phyloP scores from a whole-genome alignment of 2,329 filamentous ascomycete species.

The Fusarium udum region DNA sequence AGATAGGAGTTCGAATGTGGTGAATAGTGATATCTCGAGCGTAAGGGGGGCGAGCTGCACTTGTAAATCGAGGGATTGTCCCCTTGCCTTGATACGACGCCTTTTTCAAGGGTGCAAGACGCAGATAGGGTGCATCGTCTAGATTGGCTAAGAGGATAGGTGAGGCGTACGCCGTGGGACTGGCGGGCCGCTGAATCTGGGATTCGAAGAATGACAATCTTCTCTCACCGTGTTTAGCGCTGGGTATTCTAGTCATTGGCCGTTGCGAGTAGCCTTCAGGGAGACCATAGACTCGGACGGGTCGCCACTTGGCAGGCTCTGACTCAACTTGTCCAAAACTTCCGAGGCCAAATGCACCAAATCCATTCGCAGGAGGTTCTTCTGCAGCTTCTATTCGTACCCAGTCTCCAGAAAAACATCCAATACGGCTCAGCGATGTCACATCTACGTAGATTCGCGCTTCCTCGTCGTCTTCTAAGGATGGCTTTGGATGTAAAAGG shows the following conservation, averaged over 20 bases:
- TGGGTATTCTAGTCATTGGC: constrained; percentile 68
- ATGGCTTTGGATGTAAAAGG: constrained; percentile 84
- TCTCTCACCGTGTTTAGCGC: constrained; percentile 61
- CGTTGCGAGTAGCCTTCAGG: constrained; percentile 77
- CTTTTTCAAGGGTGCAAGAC: constrained; percentile 75
- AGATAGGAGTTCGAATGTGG: constrained; percentile 88
- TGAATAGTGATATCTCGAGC: constrained; percentile 84
- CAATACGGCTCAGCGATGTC: constrained; percentile 83
- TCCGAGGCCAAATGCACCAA: constrained; percentile 73
- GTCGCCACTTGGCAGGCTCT: constrained; percentile 76
- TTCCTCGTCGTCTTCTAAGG: constrained; percentile 82
- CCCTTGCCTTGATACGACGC: constrained; percentile 59
- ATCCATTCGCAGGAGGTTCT: constrained; percentile 75
- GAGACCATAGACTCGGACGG: constrained; percentile 87
- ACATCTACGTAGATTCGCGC: constrained; percentile 92
- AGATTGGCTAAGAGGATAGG: constrained; percentile 89
- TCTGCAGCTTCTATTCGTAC: constrained; percentile 82
- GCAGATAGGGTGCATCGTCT: constrained; percentile 79
- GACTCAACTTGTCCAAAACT: constrained; percentile 65
- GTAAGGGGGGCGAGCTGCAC: constrained; percentile 65
- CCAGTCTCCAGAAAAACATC: constrained; percentile 98
- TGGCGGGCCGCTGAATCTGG: constrained; percentile 69
- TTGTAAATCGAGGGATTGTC: constrained; percentile 65
- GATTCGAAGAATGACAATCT: constrained; percentile 73
- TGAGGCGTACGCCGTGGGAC: constrained; percentile 77